Evolutionary conservation across 352 stramenopile genomes (phyloP), one percentile per base, ranked within the genome.

Genomic region (Hyphochytrium catenoides): DNA sequence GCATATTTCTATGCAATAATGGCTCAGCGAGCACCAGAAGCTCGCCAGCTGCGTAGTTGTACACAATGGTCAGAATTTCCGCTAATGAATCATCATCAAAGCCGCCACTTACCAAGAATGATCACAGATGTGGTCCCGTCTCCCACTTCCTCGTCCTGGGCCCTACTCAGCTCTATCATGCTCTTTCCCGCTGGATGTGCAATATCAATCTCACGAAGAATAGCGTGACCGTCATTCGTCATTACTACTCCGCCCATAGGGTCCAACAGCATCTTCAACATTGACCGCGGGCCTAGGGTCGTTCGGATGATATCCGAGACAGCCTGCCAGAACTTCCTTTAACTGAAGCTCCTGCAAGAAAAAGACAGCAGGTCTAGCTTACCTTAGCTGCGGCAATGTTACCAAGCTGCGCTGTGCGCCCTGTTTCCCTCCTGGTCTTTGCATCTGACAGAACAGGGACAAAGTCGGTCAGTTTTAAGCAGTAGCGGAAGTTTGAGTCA

Each of bases 121-220:
- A 99, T 98, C 29, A 99, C 93, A 22, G 82, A 96, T n/a, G 93
- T 99, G 20, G 93, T 99, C 41, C 93, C 93, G 56, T 99, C 93
- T 26, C 93, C 91, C 14, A 98, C 93, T 61, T 99, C 91, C 56
- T 98, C 93, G 57, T 98, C 91, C 61, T 99, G 91, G 4, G 88
- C 86, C 30, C 90, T 63, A 41, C 67, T 93, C 11, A 99, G 62
- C 64, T 99, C 93, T 58, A 99, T 97, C 89, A 99, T 98, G 52
- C 74, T 95, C 64, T 98, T 97, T 31, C 91, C 91, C 8, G 93
- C 93, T 1, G 89, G 87, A 59, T 97, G 88, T 11, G 74, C 88
- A 29, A 97, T 88, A 61, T 98, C 85, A 33, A 97, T 72, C 50
- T 98, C 90, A 17, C 91, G 76, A 19, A 99, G 62, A 46, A 99